phyloP scores from a whole-genome alignment of 495 filamentous ascomycete genomes.

The Terfezia boudieri region DNA sequence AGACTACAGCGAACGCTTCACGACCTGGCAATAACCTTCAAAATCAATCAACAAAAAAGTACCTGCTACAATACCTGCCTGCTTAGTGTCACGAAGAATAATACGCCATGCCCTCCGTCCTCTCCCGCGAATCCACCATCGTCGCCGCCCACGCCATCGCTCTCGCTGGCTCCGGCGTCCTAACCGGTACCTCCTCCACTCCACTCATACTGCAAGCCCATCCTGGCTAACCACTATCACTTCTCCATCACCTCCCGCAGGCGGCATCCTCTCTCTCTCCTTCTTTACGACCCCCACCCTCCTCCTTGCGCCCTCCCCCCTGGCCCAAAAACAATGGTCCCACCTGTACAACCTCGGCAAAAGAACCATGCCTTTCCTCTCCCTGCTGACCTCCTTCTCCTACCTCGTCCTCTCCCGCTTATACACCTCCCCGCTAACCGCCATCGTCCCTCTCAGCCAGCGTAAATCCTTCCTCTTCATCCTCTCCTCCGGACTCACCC shows the following conservation, averaged over 20 bases:
- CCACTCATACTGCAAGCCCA: constrained; percentile 23
- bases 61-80: too few species aligned
- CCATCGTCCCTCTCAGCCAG: too few species aligned
- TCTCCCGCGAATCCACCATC: neutral
- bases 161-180: constrained; percentile 1
- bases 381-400: neutral
- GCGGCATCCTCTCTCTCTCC: constrained; percentile 1
- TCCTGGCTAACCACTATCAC: constrained; percentile 8
- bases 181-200: constrained; percentile 1
- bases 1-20: too few species aligned
- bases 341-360: constrained; percentile 3
- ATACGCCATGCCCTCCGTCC: too few species aligned
- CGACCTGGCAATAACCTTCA: too few species aligned
- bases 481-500: neutral
- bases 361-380: neutral
- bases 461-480: neutral
- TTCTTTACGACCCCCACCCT: constrained; percentile 2
- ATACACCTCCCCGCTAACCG: too few species aligned
- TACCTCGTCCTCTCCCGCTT: neutral
- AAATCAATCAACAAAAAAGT: too few species aligned
- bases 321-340: constrained; percentile 8
- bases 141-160: neutral
- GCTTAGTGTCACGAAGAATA: too few species aligned
- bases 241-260: neutral
- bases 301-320: constrained; percentile 23